Conservation (phyloP, 805 yeast genomes). For the Nakazawaea sp. region DNA sequence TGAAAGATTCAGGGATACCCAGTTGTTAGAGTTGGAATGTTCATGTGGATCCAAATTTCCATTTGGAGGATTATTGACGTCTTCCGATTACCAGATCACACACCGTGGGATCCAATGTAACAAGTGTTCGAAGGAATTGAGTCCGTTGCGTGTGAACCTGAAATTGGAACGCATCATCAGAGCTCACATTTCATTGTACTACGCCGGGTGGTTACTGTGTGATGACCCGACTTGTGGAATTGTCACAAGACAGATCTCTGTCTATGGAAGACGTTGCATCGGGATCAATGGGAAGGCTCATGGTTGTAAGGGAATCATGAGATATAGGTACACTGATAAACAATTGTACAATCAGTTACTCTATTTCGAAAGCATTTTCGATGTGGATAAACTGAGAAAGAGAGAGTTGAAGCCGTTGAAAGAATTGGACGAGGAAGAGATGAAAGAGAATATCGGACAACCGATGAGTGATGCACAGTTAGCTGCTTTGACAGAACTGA, state of each 20-base stretch:
- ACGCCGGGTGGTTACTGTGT: slow-evolving; percentile 82
- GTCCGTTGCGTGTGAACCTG: slow-evolving; percentile 49
- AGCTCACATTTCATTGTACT: slow-evolving; percentile 63
- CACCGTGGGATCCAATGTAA: slow-evolving; percentile 68
- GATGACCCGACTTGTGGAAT: slow-evolving; percentile 80
- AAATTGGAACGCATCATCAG: slow-evolving; percentile 76
- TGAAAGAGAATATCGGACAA: slow-evolving; percentile 16
- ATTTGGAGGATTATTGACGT: slow-evolving; percentile 70
- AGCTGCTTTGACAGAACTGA: slow-evolving; percentile 75
- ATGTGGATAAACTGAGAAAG: slow-evolving; percentile 68
- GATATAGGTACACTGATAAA: slow-evolving; percentile 68
- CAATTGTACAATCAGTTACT: slow-evolving; percentile 80
- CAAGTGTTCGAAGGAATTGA: slow-evolving; percentile 46
- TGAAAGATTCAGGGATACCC: slow-evolving; percentile 71
- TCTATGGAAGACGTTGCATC: slow-evolving; percentile 82
- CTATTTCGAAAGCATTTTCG: slow-evolving; percentile 73
- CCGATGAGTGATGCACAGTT: slow-evolving; percentile 43
- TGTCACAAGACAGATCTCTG: slow-evolving; percentile 78
- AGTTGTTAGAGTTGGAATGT: slow-evolving; percentile 52
- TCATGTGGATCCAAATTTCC: slow-evolving; percentile 53
- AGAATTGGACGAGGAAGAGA: slow-evolving; percentile 28
- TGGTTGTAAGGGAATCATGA: slow-evolving; percentile 77
- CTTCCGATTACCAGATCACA: slow-evolving; percentile 52
- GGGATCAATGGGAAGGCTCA: slow-evolving; percentile 54
- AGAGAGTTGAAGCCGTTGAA: slow-evolving; percentile 48